These are phyloP conservation scores for Wickerhamomyces sp. DNA, from an alignment of 1,139 yeast genomes.

Conservation along the genomic window DNA sequence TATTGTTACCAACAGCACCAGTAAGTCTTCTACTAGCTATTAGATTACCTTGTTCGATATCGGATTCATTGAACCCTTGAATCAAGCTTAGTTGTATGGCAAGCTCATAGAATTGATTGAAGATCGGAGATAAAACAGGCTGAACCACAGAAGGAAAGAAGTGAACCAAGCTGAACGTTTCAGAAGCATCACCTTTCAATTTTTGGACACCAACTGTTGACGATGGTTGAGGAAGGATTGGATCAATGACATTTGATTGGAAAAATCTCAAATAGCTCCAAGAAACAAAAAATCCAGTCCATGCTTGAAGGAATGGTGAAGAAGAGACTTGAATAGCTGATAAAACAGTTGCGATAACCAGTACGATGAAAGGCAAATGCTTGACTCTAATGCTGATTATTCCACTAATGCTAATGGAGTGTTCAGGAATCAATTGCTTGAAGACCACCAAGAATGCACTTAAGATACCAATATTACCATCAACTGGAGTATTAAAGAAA, in stretches of 20 bases:
- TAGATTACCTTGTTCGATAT: conserved; percentile 68
- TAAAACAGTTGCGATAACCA: conserved; percentile 41
- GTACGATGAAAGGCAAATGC: conserved; percentile 63
- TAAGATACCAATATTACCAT: conserved; percentile 71
- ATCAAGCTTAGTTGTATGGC: conserved; percentile 53
- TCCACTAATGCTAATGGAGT: conserved; percentile 64
- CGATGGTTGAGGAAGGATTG: conserved; percentile 24
- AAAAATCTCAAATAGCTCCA: conserved; percentile 77
- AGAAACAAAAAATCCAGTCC: conserved; percentile 62
- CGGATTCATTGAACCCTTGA: conserved; percentile 65
- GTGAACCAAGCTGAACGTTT: conserved; percentile 77
- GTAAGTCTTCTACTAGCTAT: conserved; percentile 57
- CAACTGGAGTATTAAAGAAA: conserved; percentile 37
- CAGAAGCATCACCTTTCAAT: conserved; percentile 81
- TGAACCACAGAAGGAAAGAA: conserved; percentile 67
- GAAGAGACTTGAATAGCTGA: conserved; percentile 39
- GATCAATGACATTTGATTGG: conserved; percentile 45
- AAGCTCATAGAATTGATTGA: conserved; percentile 49
- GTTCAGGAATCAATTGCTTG: conserved; percentile 88
- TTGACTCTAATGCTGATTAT: conserved; percentile 63
- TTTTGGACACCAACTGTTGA: conserved; percentile 29
- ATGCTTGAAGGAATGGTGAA: conserved; percentile 61
- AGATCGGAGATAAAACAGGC: conserved; percentile 51
- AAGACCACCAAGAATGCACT: conserved; percentile 80
- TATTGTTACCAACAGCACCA: conserved; percentile 25